Percentiles rank a stretch among this genome's conserved stretches.
phyloP scores from a whole-genome alignment of 805 yeast species.

The Candida hungchunana region DNA sequence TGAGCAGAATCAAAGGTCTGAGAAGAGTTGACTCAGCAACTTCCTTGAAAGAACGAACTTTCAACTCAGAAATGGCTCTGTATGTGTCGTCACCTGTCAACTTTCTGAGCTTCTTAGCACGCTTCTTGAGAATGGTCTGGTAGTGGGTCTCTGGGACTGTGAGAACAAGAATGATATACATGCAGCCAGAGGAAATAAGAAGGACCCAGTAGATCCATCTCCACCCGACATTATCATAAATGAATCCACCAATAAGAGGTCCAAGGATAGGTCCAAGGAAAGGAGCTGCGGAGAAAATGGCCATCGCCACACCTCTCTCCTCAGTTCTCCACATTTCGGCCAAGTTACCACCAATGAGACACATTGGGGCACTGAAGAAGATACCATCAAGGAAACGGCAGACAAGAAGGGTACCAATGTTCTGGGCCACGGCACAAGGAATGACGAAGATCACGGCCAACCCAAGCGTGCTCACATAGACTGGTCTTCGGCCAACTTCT shows the following conservation, averaged over 20 bases:
- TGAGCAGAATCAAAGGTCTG: slow-evolving; percentile 48
- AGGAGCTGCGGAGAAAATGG: slow-evolving; percentile 67
- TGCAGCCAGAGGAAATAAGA: slow-evolving; percentile 48
- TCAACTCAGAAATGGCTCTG: slow-evolving; percentile 45
- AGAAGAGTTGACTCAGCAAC: slow-evolving; percentile 42
- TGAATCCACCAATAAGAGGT: slow-evolving; percentile 58
- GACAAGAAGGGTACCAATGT: slow-evolving; percentile 57
- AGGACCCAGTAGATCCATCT: slow-evolving; percentile 68
- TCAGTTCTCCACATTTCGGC: slow-evolving; percentile 64
- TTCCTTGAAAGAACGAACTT: slow-evolving; percentile 36
- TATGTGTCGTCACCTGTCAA: slow-evolving; percentile 48
- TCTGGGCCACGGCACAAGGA: slow-evolving; percentile 57
- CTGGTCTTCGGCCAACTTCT: slow-evolving; percentile 51
- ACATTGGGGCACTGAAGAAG: slow-evolving; percentile 69
- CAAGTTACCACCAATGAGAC: slow-evolving; percentile 74
- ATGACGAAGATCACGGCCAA: slow-evolving; percentile 54
- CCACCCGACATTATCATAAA: slow-evolving; percentile 63
- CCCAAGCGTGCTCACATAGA: slow-evolving; percentile 46
- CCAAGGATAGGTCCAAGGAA: slow-evolving; percentile 65
- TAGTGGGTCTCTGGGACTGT: slow-evolving; percentile 61
- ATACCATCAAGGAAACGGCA: slow-evolving; percentile 67
- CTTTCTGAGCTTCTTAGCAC: slow-evolving; percentile 52
- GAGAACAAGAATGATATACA: slow-evolving; percentile 34
- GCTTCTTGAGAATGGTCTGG: slow-evolving; percentile 46
- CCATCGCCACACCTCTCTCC: slow-evolving; percentile 63